Conservation (phyloP, 2,329 filamentous ascomycete species). For the Didymella keratinophila region DNA sequence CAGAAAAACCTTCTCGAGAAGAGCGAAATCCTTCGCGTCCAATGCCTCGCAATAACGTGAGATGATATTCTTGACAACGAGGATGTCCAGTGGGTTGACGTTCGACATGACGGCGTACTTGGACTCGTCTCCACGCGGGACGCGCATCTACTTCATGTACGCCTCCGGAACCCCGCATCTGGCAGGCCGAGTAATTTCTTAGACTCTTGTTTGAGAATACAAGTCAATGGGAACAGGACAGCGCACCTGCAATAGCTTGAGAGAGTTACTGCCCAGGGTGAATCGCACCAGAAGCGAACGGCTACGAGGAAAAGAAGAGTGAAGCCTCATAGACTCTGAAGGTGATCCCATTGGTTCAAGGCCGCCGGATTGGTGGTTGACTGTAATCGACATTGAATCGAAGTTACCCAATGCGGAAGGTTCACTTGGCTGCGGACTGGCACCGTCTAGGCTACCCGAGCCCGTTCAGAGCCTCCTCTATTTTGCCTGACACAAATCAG, state of each 20-base stretch:
- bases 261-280: neutral
- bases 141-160: neutral
- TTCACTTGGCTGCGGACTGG: too few species aligned
- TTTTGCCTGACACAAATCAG: neutral
- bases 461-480: neutral
- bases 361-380: neutral
- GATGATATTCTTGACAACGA: constrained; percentile 54
- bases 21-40: constrained; percentile 52
- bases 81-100: constrained; percentile 35
- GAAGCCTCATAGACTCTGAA: neutral
- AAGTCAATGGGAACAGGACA: neutral
- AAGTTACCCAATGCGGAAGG: neutral
- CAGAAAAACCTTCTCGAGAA: constrained; percentile 52
- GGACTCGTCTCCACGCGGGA: neutral
- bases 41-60: constrained; percentile 56
- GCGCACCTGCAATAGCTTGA: neutral
- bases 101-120: constrained; percentile 23
- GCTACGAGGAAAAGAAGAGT: neutral
- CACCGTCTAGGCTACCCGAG: neutral
- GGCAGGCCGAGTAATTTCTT: neutral
- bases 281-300: neutral
- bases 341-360: neutral
- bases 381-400: neutral
- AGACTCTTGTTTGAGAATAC: too few species aligned
- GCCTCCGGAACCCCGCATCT: constrained; percentile 13